Conservation (phyloP, 805 yeast genomes). For the Candida dajiaensis region DNA sequence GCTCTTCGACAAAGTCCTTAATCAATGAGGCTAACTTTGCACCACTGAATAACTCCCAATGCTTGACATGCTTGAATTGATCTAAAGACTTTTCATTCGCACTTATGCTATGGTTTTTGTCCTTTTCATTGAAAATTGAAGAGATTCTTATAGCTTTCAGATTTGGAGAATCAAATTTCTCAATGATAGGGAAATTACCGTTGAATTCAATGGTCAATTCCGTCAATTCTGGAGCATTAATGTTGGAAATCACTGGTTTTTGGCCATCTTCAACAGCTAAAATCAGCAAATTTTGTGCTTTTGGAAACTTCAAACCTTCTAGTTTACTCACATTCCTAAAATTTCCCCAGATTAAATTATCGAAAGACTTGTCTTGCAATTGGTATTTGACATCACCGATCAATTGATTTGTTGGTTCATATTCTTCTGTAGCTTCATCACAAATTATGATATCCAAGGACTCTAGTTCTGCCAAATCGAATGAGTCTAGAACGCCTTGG, state of each 20-base stretch:
- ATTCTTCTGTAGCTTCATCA: not conserved
- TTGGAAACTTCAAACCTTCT: not conserved
- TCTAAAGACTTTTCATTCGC: not conserved
- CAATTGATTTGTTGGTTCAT: not conserved
- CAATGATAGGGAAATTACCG: conserved; percentile 3
- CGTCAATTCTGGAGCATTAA: conserved; percentile 2
- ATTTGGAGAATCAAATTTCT: conserved; percentile 1
- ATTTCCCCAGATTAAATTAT: conserved; percentile 5
- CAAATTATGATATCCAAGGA: conserved; percentile 6
- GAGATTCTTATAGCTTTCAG: conserved; percentile 5
- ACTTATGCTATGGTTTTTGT: not conserved
- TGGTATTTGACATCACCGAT: conserved; percentile 2
- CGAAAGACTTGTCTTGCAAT: not conserved
- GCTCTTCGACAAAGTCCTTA: not conserved
- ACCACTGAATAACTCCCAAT: conserved; percentile 7
- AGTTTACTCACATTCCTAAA: conserved; percentile 4
- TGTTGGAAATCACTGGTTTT: not conserved
- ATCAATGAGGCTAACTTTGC: not conserved
- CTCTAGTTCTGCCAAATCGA: not conserved
- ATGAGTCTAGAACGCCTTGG: not conserved
- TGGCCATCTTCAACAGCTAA: conserved; percentile 1
- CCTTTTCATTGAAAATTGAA: not conserved
- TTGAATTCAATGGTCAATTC: conserved; percentile 8
- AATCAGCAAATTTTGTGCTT: conserved; percentile 5
- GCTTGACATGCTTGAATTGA: conserved; percentile 1